Percentiles rank a stretch among this genome's conserved stretches.
These are phyloP conservation scores for Beta vulgaris DNA, from an alignment of 148 eudicot species.

Conservation along the genomic window DNA sequence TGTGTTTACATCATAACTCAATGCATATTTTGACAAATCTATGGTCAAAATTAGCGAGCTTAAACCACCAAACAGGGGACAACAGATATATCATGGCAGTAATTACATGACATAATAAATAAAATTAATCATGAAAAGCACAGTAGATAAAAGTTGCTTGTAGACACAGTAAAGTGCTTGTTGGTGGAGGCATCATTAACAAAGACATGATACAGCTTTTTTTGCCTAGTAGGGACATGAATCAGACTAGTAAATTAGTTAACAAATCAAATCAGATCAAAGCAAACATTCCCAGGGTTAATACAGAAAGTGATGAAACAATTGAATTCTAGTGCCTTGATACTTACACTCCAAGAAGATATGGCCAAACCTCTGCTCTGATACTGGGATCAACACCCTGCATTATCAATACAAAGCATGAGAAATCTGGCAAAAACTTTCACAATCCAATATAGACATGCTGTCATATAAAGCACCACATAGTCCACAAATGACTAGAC, in stretches of 20 bases:
- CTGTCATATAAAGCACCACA: neutral
- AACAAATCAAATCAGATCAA: conserved; percentile 1
- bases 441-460: neutral
- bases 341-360: conserved; percentile 98
- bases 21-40: neutral
- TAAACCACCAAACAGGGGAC: neutral
- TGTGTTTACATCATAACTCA: neutral
- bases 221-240: neutral
- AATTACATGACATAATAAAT: neutral
- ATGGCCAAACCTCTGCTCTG: conserved; percentile 96
- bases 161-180: conserved; percentile 4
- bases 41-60: neutral
- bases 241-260: conserved; percentile 1
- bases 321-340: neutral
- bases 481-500: neutral
- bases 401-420: conserved; percentile 15
- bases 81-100: neutral
- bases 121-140: neutral
- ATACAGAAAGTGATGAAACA: neutral
- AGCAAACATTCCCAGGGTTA: neutral
- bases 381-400: conserved; percentile 93
- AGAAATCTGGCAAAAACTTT: neutral
- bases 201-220: conserved; percentile 11
- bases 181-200: conserved; percentile 9
- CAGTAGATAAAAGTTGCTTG: neutral